phyloP scores from a whole-genome alignment of 164 flowering plant species.

The Magnolia sinica region DNA sequence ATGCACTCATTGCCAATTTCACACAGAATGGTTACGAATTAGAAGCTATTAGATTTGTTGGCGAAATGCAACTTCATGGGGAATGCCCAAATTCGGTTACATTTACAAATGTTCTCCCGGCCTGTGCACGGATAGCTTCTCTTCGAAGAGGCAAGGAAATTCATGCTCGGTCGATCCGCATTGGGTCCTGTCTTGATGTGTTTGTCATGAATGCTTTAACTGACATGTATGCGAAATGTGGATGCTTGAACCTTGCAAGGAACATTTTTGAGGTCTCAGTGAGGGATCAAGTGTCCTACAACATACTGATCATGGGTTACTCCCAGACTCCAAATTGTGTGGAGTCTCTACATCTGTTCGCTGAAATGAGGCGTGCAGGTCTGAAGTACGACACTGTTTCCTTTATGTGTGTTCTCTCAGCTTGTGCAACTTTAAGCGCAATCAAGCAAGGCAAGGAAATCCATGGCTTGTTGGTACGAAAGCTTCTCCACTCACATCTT shows the following conservation, averaged over 20 bases:
- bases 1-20: slow-evolving; percentile 34
- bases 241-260: slow-evolving; percentile 12
- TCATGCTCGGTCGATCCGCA: slow-evolving; percentile 11
- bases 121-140: slow-evolving; percentile 14
- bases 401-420: slow-evolving; percentile 14
- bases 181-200: slow-evolving; percentile 4
- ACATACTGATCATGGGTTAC: slow-evolving; percentile 14
- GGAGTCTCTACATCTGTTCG: slow-evolving; percentile 11
- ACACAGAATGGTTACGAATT: slow-evolving; percentile 17
- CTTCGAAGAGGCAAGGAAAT: slow-evolving; percentile 15
- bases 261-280: slow-evolving; percentile 8
- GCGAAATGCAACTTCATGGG: slow-evolving; percentile 17
- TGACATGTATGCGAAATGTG: slow-evolving; percentile 22
- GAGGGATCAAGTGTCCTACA: slow-evolving; percentile 19
- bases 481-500: slow-evolving; percentile 4
- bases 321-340: slow-evolving; percentile 9
- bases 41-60: slow-evolving; percentile 13
- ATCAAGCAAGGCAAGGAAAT: slow-evolving; percentile 21
- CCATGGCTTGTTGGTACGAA: slow-evolving; percentile 14
- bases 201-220: slow-evolving; percentile 19
- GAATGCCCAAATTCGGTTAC: slow-evolving; percentile 18
- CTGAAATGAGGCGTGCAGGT: slow-evolving; percentile 13
- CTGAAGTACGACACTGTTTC: slow-evolving; percentile 16
- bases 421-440: slow-evolving; percentile 19
- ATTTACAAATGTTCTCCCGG: slow-evolving; percentile 18